Evolutionary conservation across 306 rosid species (phyloP).

Genomic region (Dalbergia cultrata): DNA sequence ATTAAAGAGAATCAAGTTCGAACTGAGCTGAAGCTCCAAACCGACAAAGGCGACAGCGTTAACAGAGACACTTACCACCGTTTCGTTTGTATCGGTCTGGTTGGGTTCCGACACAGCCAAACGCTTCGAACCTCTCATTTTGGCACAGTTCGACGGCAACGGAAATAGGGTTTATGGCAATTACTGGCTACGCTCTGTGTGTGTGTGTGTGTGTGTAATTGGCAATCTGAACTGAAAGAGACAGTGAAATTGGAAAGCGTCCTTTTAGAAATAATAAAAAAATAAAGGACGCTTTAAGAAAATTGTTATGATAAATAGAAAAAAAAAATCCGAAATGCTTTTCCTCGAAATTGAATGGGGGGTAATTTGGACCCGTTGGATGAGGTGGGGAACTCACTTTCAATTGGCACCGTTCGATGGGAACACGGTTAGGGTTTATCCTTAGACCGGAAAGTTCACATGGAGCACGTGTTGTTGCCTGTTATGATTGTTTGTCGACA

Average conservation of each 20-base stretch:
- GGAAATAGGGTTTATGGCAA: constrained; percentile 49
- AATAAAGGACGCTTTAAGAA: constrained; percentile 19
- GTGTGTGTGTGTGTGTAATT: constrained; percentile 10
- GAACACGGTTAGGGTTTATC: constrained; percentile 30
- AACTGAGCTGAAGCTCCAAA: constrained; percentile 41
- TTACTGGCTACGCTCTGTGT: not conserved
- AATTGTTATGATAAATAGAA: not conserved
- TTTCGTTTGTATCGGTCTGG: constrained; percentile 57
- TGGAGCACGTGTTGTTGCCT: constrained; percentile 44
- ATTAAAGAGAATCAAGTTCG: constrained; percentile 21
- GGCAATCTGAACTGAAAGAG: not conserved
- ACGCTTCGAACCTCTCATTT: constrained; percentile 85
- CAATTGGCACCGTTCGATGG: constrained; percentile 59
- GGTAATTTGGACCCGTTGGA: constrained; percentile 54
- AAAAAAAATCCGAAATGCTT: no score
- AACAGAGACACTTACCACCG: constrained; percentile 63
- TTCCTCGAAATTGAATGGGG: constrained; percentile 11
- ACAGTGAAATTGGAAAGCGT: constrained; percentile 24
- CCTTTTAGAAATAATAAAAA: not conserved
- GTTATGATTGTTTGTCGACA: not conserved
- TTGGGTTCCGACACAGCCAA: constrained; percentile 66
- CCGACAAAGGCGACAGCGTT: not conserved
- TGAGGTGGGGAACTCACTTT: constrained; percentile 55
- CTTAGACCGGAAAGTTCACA: not conserved
- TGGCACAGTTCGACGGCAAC: not conserved